phyloP scores from a whole-genome alignment of 2,329 filamentous ascomycete genomes.

The Diaporthe sp. region DNA sequence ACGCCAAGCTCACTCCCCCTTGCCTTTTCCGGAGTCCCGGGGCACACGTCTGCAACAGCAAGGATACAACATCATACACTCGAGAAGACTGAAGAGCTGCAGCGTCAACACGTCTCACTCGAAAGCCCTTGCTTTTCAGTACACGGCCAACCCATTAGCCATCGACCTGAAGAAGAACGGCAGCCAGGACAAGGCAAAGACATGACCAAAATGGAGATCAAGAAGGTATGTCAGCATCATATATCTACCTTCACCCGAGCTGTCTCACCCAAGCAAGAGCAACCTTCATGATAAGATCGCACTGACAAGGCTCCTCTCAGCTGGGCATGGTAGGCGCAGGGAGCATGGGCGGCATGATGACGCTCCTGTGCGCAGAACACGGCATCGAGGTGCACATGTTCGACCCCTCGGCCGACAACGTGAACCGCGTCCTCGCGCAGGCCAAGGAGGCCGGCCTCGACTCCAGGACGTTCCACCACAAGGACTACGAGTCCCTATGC shows the following conservation, averaged over 20 bases:
- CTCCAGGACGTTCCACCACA: slow-evolving; percentile 49
- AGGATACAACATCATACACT: slow-evolving; percentile 10
- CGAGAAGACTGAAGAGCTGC: slow-evolving; percentile 20
- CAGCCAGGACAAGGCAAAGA: neutral
- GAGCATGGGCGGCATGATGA: slow-evolving; percentile 72
- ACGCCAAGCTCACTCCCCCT: neutral
- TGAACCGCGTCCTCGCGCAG: slow-evolving; percentile 57
- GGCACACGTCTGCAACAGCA: neutral
- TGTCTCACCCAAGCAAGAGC: too few relatives aligned
- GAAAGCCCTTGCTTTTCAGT: slow-evolving; percentile 33
- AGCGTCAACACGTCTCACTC: slow-evolving; percentile 36
- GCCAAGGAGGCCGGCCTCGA: slow-evolving; percentile 48
- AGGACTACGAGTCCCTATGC: slow-evolving; percentile 64
- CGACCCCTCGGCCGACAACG: slow-evolving; percentile 62
- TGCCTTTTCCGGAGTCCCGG: neutral
- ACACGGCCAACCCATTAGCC: slow-evolving; percentile 15
- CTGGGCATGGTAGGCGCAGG: slow-evolving; percentile 71
- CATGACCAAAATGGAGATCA: slow-evolving; percentile 26
- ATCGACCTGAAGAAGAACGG: neutral
- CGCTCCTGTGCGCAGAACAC: slow-evolving; percentile 70
- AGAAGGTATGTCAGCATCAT: slow-evolving; percentile 23
- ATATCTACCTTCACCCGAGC: neutral
- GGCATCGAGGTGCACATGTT: slow-evolving; percentile 67
- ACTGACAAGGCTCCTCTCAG: slow-evolving; percentile 45
- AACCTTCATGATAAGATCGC: accelerated